A percentile compares a stretch with the other conserved stretches of the same genome.
These are phyloP conservation scores for Penicillium sp. DNA, from an alignment of 2,329 filamentous ascomycete species.

Conservation along the genomic window DNA sequence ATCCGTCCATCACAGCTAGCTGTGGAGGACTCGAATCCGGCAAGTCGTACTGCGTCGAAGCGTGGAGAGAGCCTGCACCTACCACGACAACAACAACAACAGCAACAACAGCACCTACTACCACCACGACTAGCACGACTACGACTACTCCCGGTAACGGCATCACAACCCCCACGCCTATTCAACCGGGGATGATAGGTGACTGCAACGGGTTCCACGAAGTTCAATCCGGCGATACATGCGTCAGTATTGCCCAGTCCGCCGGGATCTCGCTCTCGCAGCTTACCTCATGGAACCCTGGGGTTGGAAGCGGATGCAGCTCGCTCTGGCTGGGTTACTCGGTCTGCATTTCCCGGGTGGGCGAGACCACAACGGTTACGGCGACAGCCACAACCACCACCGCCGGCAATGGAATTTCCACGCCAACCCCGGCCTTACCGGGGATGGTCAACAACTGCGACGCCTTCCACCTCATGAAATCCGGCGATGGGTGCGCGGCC, in stretches of 20 bases:
- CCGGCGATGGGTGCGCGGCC: neutral
- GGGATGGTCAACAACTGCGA: slow-evolving; percentile 5
- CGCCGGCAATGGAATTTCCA: neutral
- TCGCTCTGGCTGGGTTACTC: neutral
- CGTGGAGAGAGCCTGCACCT: slow-evolving; percentile 10
- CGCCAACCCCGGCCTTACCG: neutral
- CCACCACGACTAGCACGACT: neutral
- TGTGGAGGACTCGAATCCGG: neutral
- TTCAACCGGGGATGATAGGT: neutral
- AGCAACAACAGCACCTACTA: neutral
- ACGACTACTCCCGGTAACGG: neutral
- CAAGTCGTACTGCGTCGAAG: slow-evolving; percentile 14
- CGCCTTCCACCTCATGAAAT: neutral
- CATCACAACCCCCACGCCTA: neutral
- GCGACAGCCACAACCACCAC: neutral
- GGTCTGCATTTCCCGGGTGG: neutral
- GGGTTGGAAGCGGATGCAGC: neutral
- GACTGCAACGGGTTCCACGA: neutral
- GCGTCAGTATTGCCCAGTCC: neutral
- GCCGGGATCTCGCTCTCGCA: neutral
- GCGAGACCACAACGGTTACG: neutral
- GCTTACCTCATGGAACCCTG: neutral
- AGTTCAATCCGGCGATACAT: neutral
- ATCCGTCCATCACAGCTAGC: slow-evolving; percentile 1
- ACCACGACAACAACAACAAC: neutral